Conservation (phyloP, 2,329 filamentous ascomycete species). For the Dactylellina parvicollis region DNA sequence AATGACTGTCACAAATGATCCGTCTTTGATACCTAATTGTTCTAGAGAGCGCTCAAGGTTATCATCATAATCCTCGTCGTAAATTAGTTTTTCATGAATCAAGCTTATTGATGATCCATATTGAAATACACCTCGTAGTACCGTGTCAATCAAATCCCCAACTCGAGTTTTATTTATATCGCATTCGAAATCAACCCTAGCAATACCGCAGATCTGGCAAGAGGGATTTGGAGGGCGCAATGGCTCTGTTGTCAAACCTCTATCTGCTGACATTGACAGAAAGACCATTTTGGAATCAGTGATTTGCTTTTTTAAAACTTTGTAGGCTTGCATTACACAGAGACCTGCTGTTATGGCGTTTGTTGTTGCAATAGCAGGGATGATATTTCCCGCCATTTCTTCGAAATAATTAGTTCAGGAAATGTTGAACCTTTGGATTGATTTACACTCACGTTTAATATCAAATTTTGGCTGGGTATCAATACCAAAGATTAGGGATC, state of each 20-base stretch:
- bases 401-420: conserved; percentile 27
- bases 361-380: conserved; percentile 96
- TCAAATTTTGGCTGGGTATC: conserved; percentile 90
- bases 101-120: conserved; percentile 85
- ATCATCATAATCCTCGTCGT: conserved; percentile 87
- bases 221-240: conserved; percentile 76
- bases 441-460: conserved; percentile 74
- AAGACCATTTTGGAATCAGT: conserved; percentile 69
- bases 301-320: conserved; percentile 80
- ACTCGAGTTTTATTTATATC: conserved; percentile 79
- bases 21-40: conserved; percentile 78
- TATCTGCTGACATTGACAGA: conserved; percentile 65
- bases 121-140: conserved; percentile 75
- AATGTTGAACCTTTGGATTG: not conserved
- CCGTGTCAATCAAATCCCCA: conserved; percentile 78
- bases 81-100: conserved; percentile 79
- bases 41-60: conserved; percentile 81
- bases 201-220: conserved; percentile 84
- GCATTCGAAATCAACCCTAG: conserved; percentile 73
- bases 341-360: conserved; percentile 95
- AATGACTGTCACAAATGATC: conserved; percentile 82
- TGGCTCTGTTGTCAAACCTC: conserved; percentile 68
- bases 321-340: conserved; percentile 91
- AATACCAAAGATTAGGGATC: conserved; percentile 88
- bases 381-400: conserved; percentile 99